Base-by-base conservation (phyloP, 768 basidiomycete genomes). In the Kwoniella botswanensis region DNA sequence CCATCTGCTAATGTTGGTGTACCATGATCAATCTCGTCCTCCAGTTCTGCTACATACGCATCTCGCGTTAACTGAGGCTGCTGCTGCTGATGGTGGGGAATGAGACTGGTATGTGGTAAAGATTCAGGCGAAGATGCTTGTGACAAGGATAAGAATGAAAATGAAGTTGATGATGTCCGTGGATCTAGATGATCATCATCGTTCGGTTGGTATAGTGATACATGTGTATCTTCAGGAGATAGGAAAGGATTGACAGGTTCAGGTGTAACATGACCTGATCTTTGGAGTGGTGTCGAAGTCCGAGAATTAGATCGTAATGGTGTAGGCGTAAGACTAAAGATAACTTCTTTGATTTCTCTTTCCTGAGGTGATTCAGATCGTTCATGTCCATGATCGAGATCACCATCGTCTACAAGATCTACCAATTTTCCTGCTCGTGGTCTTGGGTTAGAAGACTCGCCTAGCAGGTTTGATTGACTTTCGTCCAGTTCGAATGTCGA, bases 131-230 rank as follows among this genome's bases (percentile, higher is more conserved):
- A 71, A 4, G 70, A 71, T 21, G 58, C 63, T 57, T 76, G 75
- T 22, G 65, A 68, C 9, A 76, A 66, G 13, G 75, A 76, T 4
- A 76, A 54, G 71, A 76, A 76, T 3, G 73, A 74, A 71, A 74
- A 76, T 12, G 75, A 72, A 13, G 73, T 72, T 9, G 74, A 75
- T 22, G 63, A 65, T 24, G 52, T 63, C 2, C 63, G 22, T 21
- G 61, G 65, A 7, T 42, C 44, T 15, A 35, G 22, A 9, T 55
- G 35, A n/a, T 35, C 15, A 52, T 52, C 21, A 52, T 52, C 46
- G 10, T 24, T 13, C 4, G n/a, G 46, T 17, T 22, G 57, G 11
- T 29, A 29, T 17, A 15, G 43, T 15, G 29, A 22, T 22, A 21
- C 10, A 55, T n/a, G 35, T 35, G 35, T 15, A 56, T 63, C 68